Base-by-base conservation (phyloP, 805 yeast species). In the Yamadazyma tumulicola region DNA sequence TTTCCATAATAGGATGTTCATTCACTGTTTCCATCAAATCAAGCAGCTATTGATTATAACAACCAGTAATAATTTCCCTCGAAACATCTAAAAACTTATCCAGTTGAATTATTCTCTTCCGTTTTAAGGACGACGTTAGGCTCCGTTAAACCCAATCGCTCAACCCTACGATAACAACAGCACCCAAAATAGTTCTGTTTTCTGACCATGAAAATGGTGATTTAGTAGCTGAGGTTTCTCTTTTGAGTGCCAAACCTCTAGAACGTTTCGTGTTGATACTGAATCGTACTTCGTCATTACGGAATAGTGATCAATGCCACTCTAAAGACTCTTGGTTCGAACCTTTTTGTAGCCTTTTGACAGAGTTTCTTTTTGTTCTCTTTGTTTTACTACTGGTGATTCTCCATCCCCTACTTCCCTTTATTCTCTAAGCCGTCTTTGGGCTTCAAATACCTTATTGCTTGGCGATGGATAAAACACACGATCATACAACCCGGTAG, bases 21-120 rank as follows among this genome's bases (percentile, higher is more conserved):
- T 37, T 41, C 19, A 40, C 19, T 10, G 16, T 15, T n/a, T 24
- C 38, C 34, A 37, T 37, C 19, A 40, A 19, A 29, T 42, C 39
- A 15, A 42, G 26, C 10, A 37, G 27, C 29, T 39, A 39, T 26
- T 42, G 40, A 14, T 37, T 40, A 27, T 23, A 42, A 19, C 37
- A 44, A 9, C 40, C 43, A 8, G 47, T 29, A 12, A 32, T 26
- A 4, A 35, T 40, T 18, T 43, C 43, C 31, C 24, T 34, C n/a
- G 39, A 32, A 28, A 28, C 23, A 31, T 31, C 27, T 22, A 13
- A 25, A 19, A 25, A 25, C 21, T 19, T 29, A 18, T 29, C 32
- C 32, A 29, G 32, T 25, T 29, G 25, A 13, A 29, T 13, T 18
- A 15, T 29, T 19, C 32, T 29, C 20, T 29, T 29, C 23, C 21